These are phyloP conservation scores for Cytospora schulzeri DNA, from an alignment of 2,329 filamentous ascomycete genomes.

Conservation along the genomic window DNA sequence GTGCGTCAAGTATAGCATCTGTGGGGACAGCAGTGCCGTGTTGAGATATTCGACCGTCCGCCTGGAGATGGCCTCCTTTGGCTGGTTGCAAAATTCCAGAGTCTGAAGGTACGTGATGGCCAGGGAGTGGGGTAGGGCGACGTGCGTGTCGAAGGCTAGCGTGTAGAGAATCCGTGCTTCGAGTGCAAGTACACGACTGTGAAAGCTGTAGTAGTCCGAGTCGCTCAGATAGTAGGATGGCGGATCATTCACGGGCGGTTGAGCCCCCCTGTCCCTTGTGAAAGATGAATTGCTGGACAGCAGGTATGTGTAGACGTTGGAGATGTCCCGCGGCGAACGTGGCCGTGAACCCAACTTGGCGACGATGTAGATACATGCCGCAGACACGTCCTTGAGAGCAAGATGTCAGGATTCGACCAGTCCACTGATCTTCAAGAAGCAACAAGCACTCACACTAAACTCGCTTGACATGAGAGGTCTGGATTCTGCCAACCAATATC, in stretches of 20 bases:
- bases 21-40: slow-evolving; percentile 80
- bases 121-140: slow-evolving; percentile 81
- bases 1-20: slow-evolving; percentile 88
- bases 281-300: slow-evolving; percentile 62
- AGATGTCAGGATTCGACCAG: neutral
- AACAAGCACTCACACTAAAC: slow-evolving; percentile 50
- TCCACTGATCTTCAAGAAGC: neutral
- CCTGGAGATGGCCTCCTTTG: slow-evolving; percentile 57
- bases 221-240: slow-evolving; percentile 72
- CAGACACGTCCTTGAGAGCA: slow-evolving; percentile 69
- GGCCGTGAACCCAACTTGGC: slow-evolving; percentile 81
- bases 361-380: slow-evolving; percentile 77
- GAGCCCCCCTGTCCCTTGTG: slow-evolving; percentile 42
- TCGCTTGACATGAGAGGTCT: slow-evolving; percentile 57
- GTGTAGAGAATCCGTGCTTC: slow-evolving; percentile 77
- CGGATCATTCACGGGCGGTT: slow-evolving; percentile 44
- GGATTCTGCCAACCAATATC: slow-evolving; percentile 70
- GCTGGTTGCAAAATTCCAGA: slow-evolving; percentile 61
- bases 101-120: slow-evolving; percentile 92
- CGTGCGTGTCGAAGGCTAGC: slow-evolving; percentile 81
- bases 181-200: slow-evolving; percentile 66
- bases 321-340: slow-evolving; percentile 74
- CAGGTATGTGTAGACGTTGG: slow-evolving; percentile 85
- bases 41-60: slow-evolving; percentile 81
- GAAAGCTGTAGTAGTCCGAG: slow-evolving; percentile 66